phyloP scores from a whole-genome alignment of 2,329 filamentous ascomycete genomes.

The Hypoxylon sp. region DNA sequence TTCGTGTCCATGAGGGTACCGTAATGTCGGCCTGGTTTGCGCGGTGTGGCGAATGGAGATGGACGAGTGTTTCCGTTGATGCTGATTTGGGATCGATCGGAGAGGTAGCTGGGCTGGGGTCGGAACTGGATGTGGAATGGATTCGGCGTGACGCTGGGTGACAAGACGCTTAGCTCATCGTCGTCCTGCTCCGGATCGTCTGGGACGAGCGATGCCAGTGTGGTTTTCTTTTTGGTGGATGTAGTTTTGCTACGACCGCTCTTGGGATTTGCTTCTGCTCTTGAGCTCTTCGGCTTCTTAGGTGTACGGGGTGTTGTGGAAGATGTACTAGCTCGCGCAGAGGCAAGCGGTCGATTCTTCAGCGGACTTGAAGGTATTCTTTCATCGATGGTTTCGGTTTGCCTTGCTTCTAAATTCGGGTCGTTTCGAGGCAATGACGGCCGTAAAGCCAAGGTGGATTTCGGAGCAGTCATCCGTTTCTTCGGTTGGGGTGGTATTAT shows the following conservation, averaged over 20 bases:
- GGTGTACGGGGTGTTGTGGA: conserved; percentile 17
- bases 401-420: neutral
- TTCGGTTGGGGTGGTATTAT: neutral
- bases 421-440: neutral
- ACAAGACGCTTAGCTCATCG: conserved; percentile 40
- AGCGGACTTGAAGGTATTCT: neutral
- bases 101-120: neutral
- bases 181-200: conserved; percentile 37
- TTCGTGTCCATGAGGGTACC: conserved; percentile 10
- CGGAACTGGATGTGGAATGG: conserved; percentile 10
- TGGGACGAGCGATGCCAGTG: conserved; percentile 39
- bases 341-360: neutral
- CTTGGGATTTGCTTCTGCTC: conserved; percentile 3
- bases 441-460: conserved; percentile 13
- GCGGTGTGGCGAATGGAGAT: conserved; percentile 19
- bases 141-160: conserved; percentile 20
- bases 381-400: neutral
- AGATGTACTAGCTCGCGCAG: neutral
- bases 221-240: conserved; percentile 26
- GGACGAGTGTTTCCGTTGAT: too few relatives aligned
- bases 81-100: too few relatives aligned
- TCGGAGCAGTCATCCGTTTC: neutral
- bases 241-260: conserved; percentile 6
- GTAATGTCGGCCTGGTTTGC: conserved; percentile 20
- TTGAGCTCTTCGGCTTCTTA: conserved; percentile 16